A percentile compares a stretch with the other conserved stretches of the same genome.
phyloP scores from a whole-genome alignment of 2,329 filamentous ascomycete genomes.

The Coniella vitis region DNA sequence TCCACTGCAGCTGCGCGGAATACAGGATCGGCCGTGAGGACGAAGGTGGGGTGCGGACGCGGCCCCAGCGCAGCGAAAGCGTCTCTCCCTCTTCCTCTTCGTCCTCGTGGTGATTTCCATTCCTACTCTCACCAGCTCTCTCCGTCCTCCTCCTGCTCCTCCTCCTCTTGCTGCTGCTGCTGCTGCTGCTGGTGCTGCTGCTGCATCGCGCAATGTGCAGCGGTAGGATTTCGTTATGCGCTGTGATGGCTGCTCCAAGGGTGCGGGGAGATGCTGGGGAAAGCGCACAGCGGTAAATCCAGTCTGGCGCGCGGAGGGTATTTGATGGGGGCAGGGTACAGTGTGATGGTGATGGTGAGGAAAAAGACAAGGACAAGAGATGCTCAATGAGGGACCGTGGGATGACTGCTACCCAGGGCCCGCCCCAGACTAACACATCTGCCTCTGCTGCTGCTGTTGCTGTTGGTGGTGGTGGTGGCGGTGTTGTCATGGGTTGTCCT shows the following conservation, averaged over 20 bases:
- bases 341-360: constrained; percentile 1
- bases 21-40: constrained; percentile 77
- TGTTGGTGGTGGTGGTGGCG: background rate
- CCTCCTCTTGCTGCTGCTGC: too few species aligned
- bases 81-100: background rate
- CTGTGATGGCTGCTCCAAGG: constrained; percentile 62
- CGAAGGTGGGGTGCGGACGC: constrained; percentile 44
- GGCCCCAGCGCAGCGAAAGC: constrained; percentile 34
- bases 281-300: constrained; percentile 65
- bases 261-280: constrained; percentile 33
- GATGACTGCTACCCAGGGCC: constrained; percentile 46
- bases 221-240: constrained; percentile 74
- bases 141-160: background rate
- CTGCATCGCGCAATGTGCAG: constrained; percentile 27
- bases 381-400: constrained; percentile 26
- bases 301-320: constrained; percentile 52
- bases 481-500: too few species aligned
- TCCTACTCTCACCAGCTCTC: too few species aligned
- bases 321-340: constrained; percentile 18
- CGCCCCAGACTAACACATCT: constrained; percentile 63
- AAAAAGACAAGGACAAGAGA: constrained; percentile 26
- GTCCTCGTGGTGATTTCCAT: constrained; percentile 2
- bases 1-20: constrained; percentile 67
- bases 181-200: too few species aligned
- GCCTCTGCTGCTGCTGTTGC: background rate